Evolutionary conservation across 2,329 filamentous ascomycete species (phyloP).

Genomic region (Cadophora sp.): DNA sequence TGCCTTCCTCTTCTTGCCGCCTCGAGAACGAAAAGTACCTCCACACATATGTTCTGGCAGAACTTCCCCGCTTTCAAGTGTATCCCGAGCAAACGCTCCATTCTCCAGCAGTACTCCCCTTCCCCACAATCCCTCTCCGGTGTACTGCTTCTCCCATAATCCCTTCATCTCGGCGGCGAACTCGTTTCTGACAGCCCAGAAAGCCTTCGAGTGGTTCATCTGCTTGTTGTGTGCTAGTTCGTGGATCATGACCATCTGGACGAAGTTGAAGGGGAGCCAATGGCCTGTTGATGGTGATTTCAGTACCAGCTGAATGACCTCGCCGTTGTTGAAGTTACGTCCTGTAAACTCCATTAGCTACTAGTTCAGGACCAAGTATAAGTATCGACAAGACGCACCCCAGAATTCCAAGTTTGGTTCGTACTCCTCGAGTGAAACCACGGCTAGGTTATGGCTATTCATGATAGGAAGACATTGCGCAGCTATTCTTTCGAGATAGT

Average conservation of each 20-base stretch:
- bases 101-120: constrained; percentile 68
- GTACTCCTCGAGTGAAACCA: constrained; percentile 81
- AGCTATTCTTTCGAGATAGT: constrained; percentile 78
- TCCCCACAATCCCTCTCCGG: constrained; percentile 85
- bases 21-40: constrained; percentile 72
- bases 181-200: constrained; percentile 79
- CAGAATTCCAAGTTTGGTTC: constrained; percentile 82
- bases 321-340: constrained; percentile 89
- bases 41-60: constrained; percentile 80
- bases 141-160: constrained; percentile 75
- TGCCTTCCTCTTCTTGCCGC: constrained; percentile 57
- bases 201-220: constrained; percentile 86
- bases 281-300: constrained; percentile 66
- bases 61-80: constrained; percentile 58
- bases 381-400: constrained; percentile 31
- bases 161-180: constrained; percentile 75
- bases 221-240: constrained; percentile 83
- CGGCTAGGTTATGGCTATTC: constrained; percentile 67
- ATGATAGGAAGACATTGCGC: constrained; percentile 81
- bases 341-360: constrained; percentile 55
- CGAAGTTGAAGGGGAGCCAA: constrained; percentile 84
- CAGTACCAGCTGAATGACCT: constrained; percentile 85
- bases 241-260: constrained; percentile 97
- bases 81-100: constrained; percentile 64
- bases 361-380: not conserved